Evolutionary conservation across 345 rosid species (phyloP), one percentile per base, ranked within the genome.

Genomic region (Eucalyptus marginata): DNA sequence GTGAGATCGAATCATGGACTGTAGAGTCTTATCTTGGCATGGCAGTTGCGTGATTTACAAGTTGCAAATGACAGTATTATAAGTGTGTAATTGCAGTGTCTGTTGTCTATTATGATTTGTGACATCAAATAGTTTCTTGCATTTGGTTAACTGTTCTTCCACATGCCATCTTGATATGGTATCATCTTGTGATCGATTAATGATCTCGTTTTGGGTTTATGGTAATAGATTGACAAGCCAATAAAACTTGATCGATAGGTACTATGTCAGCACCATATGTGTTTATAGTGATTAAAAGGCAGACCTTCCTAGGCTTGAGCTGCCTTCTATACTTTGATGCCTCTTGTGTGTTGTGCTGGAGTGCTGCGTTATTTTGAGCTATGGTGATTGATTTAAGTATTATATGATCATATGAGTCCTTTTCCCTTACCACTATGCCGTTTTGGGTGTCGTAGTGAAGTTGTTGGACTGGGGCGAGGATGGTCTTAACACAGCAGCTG

Each of bases 401-500:
- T 76, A 6, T 40, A 17, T 76, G 29, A 76, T 76, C 14, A 20
- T 40, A 44, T 40, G 84, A 76, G 13, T 0, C 29, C 47, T 20
- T 44, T 62, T 43, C n/a, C 86, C 90, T 89, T 68, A 89, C 49
- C 54, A 9, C 33, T 86, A 43, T 85, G 36, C 18, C 15, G 17
- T 92, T 86, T 86, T 92, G 90, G 71, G 87, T 88, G 76, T 91
- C 84, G 36, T 91, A 96, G 99, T 97, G 94, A 97, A 97, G 92
- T 92, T 97, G 80, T 93, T 97, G 93, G 96, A 97, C 90, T 97
- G 98, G 99, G 99, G 97, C 59, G 98, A 95, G 92, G 96, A 96
- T 90, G 96, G 96, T 81, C 86, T 92, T 29, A 94, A 92, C 80
- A 91, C 96, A 43, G n/a, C 91, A 68, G 94, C 95, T 87, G 99